Percentiles rank a stretch among this genome's conserved stretches.
Conservation (phyloP, 2,329 filamentous ascomycete species). For the Dothideomycetidae sp. region DNA sequence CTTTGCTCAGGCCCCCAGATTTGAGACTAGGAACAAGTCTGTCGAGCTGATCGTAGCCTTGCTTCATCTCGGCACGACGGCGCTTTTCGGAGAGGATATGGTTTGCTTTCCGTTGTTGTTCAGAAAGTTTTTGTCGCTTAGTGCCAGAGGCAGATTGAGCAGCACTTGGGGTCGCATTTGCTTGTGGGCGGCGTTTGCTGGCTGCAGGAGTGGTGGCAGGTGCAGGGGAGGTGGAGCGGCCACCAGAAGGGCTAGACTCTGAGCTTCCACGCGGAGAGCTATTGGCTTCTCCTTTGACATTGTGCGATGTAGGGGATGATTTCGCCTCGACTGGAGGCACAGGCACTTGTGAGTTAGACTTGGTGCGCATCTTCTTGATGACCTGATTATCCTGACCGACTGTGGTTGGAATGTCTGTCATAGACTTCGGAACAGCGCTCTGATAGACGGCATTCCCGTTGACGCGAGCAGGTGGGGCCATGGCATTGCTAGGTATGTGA, state of each 20-base stretch:
- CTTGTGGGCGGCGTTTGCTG: not conserved
- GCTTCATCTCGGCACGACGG: constrained; percentile 64
- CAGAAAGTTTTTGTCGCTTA: constrained; percentile 44
- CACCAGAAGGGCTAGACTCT: constrained; percentile 1
- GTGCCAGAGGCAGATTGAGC: constrained; percentile 1
- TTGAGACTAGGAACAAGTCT: constrained; percentile 61
- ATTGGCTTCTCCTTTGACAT: constrained; percentile 2
- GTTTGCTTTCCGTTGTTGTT: constrained; percentile 72
- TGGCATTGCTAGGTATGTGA: not conserved
- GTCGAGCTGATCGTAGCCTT: constrained; percentile 69
- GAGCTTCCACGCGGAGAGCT: constrained; percentile 3
- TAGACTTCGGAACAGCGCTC: not conserved
- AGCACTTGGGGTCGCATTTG: not conserved
- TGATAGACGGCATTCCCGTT: not conserved
- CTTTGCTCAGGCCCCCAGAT: constrained; percentile 69
- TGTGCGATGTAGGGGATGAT: not conserved
- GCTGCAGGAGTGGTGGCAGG: constrained; percentile 1
- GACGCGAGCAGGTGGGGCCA: constrained; percentile 3
- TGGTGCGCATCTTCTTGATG: constrained; percentile 4
- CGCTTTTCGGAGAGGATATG: constrained; percentile 84
- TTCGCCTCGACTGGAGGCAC: not conserved
- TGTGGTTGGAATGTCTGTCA: constrained; percentile 1
- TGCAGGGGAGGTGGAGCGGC: constrained; percentile 4
- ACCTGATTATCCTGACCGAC: constrained; percentile 1
- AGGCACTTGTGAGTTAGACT: constrained; percentile 3